These are phyloP conservation scores for Colletotrichum sp. DNA, from an alignment of 2,329 filamentous ascomycete genomes.

Conservation along the genomic window DNA sequence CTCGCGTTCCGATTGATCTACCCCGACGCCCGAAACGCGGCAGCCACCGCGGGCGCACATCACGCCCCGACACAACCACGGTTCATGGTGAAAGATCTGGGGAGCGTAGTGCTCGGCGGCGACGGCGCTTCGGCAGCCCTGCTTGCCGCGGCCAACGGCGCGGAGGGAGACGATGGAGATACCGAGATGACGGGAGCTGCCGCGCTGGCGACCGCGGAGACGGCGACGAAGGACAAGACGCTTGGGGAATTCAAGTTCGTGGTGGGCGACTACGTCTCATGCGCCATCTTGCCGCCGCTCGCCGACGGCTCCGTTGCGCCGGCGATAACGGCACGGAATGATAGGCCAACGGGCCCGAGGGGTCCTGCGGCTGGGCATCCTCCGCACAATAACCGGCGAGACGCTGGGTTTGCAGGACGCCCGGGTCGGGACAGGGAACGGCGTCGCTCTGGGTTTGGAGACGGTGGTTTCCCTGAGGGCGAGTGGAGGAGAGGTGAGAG, in stretches of 20 bases:
- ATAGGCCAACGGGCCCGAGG: constrained; percentile 41
- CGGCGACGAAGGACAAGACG: constrained; percentile 60
- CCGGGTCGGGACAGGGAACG: constrained; percentile 39
- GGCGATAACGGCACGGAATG: constrained; percentile 52
- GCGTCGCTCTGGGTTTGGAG: constrained; percentile 39
- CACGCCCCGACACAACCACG: constrained; percentile 50
- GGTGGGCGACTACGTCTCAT: constrained; percentile 87
- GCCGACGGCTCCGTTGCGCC: constrained; percentile 77
- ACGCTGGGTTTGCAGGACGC: constrained; percentile 28
- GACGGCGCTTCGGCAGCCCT: constrained; percentile 36
- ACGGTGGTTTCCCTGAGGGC: constrained; percentile 48
- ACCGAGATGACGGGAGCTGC: constrained; percentile 19
- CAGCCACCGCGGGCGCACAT: constrained; percentile 24
- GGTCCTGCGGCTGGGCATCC: neutral
- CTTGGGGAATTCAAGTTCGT: constrained; percentile 81
- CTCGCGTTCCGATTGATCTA: constrained; percentile 89
- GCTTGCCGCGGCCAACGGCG: constrained; percentile 44
- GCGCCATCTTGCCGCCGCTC: constrained; percentile 78
- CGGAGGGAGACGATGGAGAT: constrained; percentile 30
- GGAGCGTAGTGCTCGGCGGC: constrained; percentile 78
- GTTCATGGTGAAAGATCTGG: constrained; percentile 81
- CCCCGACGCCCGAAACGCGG: constrained; percentile 65
- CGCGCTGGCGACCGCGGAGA: neutral
- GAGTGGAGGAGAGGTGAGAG: constrained; percentile 73
- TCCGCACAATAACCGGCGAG: constrained; percentile 1